phyloP scores from a whole-genome alignment of 179 eudicot genomes.

The Nepenthes alata region DNA sequence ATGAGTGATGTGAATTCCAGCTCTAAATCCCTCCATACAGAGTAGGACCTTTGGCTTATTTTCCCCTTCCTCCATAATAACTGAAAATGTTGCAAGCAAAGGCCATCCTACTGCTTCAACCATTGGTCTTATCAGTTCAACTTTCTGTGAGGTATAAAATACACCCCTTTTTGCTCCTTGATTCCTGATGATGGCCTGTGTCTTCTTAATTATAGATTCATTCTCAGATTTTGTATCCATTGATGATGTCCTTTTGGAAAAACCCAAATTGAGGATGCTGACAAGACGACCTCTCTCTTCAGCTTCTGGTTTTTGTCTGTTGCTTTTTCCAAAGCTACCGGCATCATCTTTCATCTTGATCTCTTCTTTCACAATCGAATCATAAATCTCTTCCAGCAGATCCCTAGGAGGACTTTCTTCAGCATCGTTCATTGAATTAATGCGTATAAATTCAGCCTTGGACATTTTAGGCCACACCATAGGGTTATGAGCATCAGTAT shows the following conservation, averaged over 20 bases:
- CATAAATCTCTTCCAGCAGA: constrained; percentile 85
- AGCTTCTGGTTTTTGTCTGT: constrained; percentile 59
- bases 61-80: constrained; percentile 95
- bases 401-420: constrained; percentile 80
- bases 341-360: constrained; percentile 86
- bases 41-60: constrained; percentile 72
- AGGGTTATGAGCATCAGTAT: constrained; percentile 97
- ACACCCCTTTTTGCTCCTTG: constrained; percentile 72
- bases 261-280: constrained; percentile 90
- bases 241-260: constrained; percentile 51
- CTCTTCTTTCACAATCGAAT: constrained; percentile 86
- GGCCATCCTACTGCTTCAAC: constrained; percentile 99
- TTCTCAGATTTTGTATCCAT: constrained; percentile 64
- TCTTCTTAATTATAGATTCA: constrained; percentile 75
- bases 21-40: constrained; percentile 96
- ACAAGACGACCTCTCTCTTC: constrained; percentile 84
- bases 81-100: constrained; percentile 89
- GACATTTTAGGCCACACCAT: constrained; percentile 96
- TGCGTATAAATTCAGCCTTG: constrained; percentile 77
- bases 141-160: constrained; percentile 64
- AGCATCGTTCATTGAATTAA: constrained; percentile 64
- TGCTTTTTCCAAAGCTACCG: constrained; percentile 34
- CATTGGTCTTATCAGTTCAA: constrained; percentile 89
- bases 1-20: constrained; percentile 87
- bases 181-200: constrained; percentile 59